Evolutionary conservation across 257 asterid species (phyloP), one percentile per base, ranked within the genome.

Genomic region (Henckelia pumila): DNA sequence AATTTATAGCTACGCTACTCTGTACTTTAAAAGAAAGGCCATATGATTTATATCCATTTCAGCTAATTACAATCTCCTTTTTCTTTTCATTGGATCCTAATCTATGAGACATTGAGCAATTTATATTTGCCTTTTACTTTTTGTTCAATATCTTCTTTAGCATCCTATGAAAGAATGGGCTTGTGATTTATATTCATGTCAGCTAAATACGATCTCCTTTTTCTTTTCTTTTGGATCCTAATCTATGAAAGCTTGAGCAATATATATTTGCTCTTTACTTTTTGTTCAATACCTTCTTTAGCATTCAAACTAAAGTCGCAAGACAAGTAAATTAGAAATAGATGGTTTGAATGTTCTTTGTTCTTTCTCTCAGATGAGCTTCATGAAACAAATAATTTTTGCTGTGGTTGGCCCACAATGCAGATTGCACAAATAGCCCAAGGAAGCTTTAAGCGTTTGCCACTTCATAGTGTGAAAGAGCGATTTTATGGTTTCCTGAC

Each of bases 101-200:
- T 25, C 25, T 49, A 1, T 71, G 11, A 44, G 24, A 21, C 20
- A n/a, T 60, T 49, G 60, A 29, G 52, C 20, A 61, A 4, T 21
- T 20, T n/a, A n/a, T 64, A 50, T 71, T 40, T 63, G 8, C 26
- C 59, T 17, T 26, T 64, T 40, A 25, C 50, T 29, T 14, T 35
- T 30, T 2, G 35, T 23, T 8, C 37, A 33, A 14, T 10, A 16
- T 56, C 26, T 47, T 64, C n/a, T 47, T 59, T 59, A 1, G 28
- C 9, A 40, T 58, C 53, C n/a, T n/a, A n/a, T n/a, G n/a, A 64
- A 72, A 25, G 44, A 65, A 58, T 72, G 35, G 23, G 37, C 22
- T 13, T 22, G 20, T 72, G 35, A 64, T 57, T 28, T 61, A 23
- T 35, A 25, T 35, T 40, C 52, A 37, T 25, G 60, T 56, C 56